Evolutionary conservation across 345 rosid species (phyloP).

Genomic region (Arabis hirsuta): DNA sequence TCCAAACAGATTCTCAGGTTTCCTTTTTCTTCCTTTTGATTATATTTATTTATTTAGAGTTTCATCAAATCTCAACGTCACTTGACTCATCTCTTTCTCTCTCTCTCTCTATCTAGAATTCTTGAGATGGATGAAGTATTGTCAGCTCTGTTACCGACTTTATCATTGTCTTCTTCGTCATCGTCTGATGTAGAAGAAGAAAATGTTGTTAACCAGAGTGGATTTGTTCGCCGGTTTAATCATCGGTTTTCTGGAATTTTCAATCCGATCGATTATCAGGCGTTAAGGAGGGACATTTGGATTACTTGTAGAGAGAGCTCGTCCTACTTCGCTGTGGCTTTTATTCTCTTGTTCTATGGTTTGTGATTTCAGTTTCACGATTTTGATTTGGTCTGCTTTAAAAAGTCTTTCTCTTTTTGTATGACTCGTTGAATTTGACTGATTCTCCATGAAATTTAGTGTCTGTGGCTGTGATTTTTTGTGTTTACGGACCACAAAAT

Average conservation of each 20-base stretch:
- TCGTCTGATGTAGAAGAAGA: slow-evolving; percentile 30
- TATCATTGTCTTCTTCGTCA: slow-evolving; percentile 10
- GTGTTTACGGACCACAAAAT: slow-evolving; percentile 55
- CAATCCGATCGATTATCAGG: not conserved
- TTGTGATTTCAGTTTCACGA: slow-evolving; percentile 40
- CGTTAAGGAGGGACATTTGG: not conserved
- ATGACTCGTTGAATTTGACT: slow-evolving; percentile 8
- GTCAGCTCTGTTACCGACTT: not conserved
- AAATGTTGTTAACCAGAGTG: slow-evolving; percentile 37
- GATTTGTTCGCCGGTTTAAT: slow-evolving; percentile 8
- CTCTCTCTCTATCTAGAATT: slow-evolving; percentile 33
- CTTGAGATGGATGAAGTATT: slow-evolving; percentile 38
- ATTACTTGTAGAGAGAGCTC: slow-evolving; percentile 44
- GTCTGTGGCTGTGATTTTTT: slow-evolving; percentile 56
- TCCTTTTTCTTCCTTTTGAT: not conserved
- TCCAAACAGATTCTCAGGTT: slow-evolving; percentile 24
- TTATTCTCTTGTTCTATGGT: slow-evolving; percentile 72
- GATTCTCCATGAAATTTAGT: slow-evolving; percentile 47
- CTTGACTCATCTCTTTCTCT: not conserved
- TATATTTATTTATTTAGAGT: slow-evolving; percentile 12
- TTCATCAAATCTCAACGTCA: not conserved
- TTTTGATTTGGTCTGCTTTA: not conserved
- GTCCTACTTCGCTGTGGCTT: slow-evolving; percentile 54
- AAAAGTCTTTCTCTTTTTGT: slow-evolving; percentile 5
- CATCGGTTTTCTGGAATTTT: not conserved